Evolutionary conservation across 1,139 yeast genomes (phyloP).

Genomic region (Trichomonascaceae sp.): DNA sequence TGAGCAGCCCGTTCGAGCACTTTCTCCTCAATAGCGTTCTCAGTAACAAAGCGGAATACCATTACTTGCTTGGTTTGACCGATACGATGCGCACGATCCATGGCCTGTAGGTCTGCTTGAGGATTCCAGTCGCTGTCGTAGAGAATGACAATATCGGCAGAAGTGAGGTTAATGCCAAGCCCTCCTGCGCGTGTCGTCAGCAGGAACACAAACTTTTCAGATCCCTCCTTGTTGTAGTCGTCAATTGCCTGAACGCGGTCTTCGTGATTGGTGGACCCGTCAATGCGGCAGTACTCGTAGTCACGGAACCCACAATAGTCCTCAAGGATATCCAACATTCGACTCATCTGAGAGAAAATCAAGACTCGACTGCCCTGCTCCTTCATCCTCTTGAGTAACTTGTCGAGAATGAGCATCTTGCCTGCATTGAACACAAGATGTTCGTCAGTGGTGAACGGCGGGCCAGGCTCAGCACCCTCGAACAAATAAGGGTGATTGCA

Average conservation of each 20-base stretch:
- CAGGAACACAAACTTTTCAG: constrained; percentile 72
- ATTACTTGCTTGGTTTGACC: constrained; percentile 95
- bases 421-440: constrained; percentile 83
- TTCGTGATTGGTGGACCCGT: constrained; percentile 91
- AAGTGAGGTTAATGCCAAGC: constrained; percentile 82
- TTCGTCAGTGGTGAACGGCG: constrained; percentile 94
- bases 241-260: constrained; percentile 90
- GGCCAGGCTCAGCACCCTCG: constrained; percentile 99
- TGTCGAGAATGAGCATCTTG: constrained; percentile 80
- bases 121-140: constrained; percentile 99
- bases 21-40: constrained; percentile 91
- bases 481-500: constrained; percentile 95
- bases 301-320: constrained; percentile 85
- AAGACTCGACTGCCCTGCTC: constrained; percentile 79
- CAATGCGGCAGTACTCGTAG: constrained; percentile 82
- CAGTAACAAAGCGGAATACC: constrained; percentile 87
- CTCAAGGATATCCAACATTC: constrained; percentile 81
- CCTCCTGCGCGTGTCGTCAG: constrained; percentile 98
- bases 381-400: constrained; percentile 58
- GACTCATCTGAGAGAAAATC: constrained; percentile 91
- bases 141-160: constrained; percentile 81
- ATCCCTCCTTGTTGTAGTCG: constrained; percentile 73
- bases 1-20: constrained; percentile 95
- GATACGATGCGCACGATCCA: constrained; percentile 98
- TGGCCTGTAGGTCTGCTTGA: constrained; percentile 95